Base-by-base conservation (phyloP, 2,329 filamentous ascomycete genomes). In the Fusarium albidum region DNA sequence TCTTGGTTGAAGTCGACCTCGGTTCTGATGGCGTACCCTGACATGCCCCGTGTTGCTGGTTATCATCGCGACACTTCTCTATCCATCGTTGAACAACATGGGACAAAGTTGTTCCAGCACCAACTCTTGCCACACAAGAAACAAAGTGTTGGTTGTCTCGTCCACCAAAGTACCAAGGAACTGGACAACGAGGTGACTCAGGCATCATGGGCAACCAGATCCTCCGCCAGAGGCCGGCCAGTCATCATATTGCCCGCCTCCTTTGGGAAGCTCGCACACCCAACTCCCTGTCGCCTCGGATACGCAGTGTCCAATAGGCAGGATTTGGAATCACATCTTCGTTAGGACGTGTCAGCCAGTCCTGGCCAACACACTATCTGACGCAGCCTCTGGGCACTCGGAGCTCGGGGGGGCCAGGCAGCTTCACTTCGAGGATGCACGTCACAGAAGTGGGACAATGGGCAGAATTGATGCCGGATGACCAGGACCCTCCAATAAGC, bases 391-490 rank as follows among this genome's bases (percentile, higher is more conserved):
- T 21, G 56, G 52, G 48, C 43, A 49, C 52, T 31, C 15, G 31
- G 27, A 44, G 46, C 48, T n/a, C 21, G 21, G 15, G 43, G 15
- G 43, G 48, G 35, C 53, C 48, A 46, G 55, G 52, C 65, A 65
- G 42, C 48, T 49, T 21, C 49, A 33, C 38, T 12, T 28, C 38
- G 13, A 42, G 27, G 49, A 44, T 55, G 61, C 57, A 64, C 54
- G 57, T 66, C 57, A 58, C 37, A 38, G 11, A 21, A 53, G 55
- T 58, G 63, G 57, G 47, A 55, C 42, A 21, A 25, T 51, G 38
- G 42, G 40, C 27, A 38, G 47, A 49, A 47, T 47, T 39, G 53
- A 55, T 44, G 28, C 37, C 54, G 40, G 49, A 51, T 66, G 63
- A 66, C 56, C 32, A 31, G 18, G 31, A 21, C 17, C 35, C 29